phyloP scores from a whole-genome alignment of 257 asterid species.

The Penstemon eatonii region DNA sequence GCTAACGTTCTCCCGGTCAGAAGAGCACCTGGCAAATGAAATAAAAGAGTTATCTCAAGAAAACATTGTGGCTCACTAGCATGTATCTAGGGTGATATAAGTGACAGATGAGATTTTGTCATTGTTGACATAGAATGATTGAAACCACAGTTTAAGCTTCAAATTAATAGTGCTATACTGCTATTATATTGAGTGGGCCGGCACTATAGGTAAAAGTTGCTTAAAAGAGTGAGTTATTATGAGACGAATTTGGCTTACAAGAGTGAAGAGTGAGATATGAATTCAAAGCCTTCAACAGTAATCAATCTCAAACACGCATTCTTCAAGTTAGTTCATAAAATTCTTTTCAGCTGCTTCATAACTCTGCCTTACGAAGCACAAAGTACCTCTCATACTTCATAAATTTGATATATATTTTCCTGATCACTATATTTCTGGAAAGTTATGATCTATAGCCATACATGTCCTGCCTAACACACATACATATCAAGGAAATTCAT shows the following conservation, averaged over 20 bases:
- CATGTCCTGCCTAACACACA: background rate
- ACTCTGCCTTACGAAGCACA: background rate
- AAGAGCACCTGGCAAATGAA: conserved; percentile 65
- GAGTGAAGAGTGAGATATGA: background rate
- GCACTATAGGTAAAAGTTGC: background rate
- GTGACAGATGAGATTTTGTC: background rate
- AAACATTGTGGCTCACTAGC: conserved; percentile 1
- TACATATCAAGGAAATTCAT: background rate
- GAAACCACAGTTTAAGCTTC: background rate
- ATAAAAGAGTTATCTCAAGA: conserved; percentile 20
- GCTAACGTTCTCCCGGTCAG: conserved; percentile 80
- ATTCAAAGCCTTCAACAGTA: background rate
- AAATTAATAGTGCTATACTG: background rate
- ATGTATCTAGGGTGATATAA: background rate
- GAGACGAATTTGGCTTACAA: background rate
- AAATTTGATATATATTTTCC: too few relatives aligned
- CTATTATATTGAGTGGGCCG: too few relatives aligned
- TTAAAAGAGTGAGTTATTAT: background rate
- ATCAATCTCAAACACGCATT: background rate
- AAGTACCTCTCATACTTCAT: background rate
- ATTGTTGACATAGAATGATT: background rate
- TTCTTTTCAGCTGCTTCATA: background rate
- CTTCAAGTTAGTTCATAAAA: background rate
- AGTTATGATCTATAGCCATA: background rate
- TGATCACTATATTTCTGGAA: background rate